phyloP scores from a whole-genome alignment of 352 stramenopile genomes.

The Globisporangium solare region DNA sequence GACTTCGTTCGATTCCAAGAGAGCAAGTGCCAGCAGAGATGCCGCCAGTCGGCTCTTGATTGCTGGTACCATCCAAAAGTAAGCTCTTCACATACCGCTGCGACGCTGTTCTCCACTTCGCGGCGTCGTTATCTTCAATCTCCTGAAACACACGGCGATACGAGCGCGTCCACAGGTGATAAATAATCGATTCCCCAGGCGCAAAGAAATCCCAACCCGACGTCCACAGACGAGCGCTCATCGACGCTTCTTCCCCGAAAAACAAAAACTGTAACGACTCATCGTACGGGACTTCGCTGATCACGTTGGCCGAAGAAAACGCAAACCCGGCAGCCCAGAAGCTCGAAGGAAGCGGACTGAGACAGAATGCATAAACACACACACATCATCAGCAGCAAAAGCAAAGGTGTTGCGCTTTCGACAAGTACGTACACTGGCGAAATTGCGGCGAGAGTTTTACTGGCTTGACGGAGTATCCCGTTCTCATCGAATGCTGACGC shows the following conservation, averaged over 20 bases:
- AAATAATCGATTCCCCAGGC: conserved; percentile 67
- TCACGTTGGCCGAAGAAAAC: conserved; percentile 47
- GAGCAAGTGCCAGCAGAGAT: conserved; percentile 3
- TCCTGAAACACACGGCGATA: conserved; percentile 79
- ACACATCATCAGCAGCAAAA: not conserved
- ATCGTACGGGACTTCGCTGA: conserved; percentile 85
- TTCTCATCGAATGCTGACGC: conserved; percentile 49
- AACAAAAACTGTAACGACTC: conserved; percentile 84
- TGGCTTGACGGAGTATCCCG: conserved; percentile 51
- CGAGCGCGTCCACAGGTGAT: conserved; percentile 88
- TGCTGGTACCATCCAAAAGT: conserved; percentile 8
- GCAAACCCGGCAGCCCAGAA: conserved; percentile 79
- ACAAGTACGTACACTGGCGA: conserved; percentile 21
- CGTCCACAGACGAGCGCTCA: conserved; percentile 90
- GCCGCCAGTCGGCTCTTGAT: not conserved
- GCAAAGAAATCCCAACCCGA: conserved; percentile 89
- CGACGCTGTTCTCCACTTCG: conserved; percentile 19
- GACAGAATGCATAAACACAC: not conserved
- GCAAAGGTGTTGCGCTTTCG: not conserved
- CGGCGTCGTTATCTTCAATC: conserved; percentile 35
- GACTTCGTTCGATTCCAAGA: conserved; percentile 28
- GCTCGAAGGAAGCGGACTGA: conserved; percentile 47
- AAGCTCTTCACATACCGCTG: conserved; percentile 25
- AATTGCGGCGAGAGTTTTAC: conserved; percentile 42
- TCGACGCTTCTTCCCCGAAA: conserved; percentile 92